Conservation (phyloP, 345 rosid species). For the Physaria fendleri region DNA sequence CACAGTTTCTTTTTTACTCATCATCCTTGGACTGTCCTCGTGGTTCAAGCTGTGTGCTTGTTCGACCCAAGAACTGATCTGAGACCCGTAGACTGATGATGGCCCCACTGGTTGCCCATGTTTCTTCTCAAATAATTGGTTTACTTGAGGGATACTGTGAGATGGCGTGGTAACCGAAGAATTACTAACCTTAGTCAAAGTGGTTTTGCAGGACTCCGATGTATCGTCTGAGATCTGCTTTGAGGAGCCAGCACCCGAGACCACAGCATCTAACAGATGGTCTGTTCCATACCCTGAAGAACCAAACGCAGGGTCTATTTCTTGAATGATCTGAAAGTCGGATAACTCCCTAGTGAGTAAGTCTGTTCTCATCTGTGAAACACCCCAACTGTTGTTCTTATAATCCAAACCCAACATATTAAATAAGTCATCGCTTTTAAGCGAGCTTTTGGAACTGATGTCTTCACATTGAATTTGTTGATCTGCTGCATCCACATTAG, state of each 20-base stretch:
- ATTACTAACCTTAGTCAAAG: constrained; percentile 58
- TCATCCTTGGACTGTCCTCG: constrained; percentile 67
- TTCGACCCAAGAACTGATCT: constrained; percentile 83
- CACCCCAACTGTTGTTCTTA: constrained; percentile 41
- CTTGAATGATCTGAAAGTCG: constrained; percentile 30
- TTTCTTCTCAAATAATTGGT: constrained; percentile 38
- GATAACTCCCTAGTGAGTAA: constrained; percentile 33
- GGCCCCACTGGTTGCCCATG: constrained; percentile 30
- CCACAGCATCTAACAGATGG: constrained; percentile 92
- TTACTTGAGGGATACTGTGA: constrained; percentile 34
- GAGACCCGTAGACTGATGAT: constrained; percentile 57
- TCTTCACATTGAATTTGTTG: constrained; percentile 39
- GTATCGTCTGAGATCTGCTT: constrained; percentile 75
- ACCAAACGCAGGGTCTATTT: constrained; percentile 32
- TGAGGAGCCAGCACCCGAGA: constrained; percentile 47
- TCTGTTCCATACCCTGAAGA: constrained; percentile 44
- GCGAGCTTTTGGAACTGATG: constrained; percentile 29
- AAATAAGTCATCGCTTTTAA: constrained; percentile 69
- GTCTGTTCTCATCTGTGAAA: constrained; percentile 31
- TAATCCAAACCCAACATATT: constrained; percentile 73
- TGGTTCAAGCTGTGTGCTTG: constrained; percentile 49
- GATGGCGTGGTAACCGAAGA: constrained; percentile 48
- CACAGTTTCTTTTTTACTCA: constrained; percentile 40
- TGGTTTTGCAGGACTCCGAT: constrained; percentile 58
- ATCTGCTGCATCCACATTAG: constrained; percentile 31